These are phyloP conservation scores for Creolimax fragrantissima DNA, from an alignment of 78 protist species.

Conservation along the genomic window DNA sequence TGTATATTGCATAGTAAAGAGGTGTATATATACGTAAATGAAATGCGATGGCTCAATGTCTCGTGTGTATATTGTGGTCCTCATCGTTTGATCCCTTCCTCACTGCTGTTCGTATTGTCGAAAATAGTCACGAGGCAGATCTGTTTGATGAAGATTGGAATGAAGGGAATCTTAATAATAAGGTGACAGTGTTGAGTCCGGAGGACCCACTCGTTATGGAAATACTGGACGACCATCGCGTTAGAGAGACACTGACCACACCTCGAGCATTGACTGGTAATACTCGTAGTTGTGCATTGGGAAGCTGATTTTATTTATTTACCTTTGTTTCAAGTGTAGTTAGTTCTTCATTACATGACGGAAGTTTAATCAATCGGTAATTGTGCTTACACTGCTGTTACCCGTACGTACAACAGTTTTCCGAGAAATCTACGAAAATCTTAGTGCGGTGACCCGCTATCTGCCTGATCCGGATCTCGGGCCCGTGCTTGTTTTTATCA, in stretches of 20 bases:
- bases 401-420: too few relatives aligned
- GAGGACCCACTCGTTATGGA: not conserved
- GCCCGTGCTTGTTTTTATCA: not conserved
- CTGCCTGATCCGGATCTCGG: not conserved
- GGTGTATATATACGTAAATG: too few relatives aligned
- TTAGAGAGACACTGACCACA: not conserved
- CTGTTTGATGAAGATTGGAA: not conserved
- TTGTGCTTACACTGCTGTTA: too few relatives aligned
- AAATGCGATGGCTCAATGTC: too few relatives aligned
- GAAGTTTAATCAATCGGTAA: too few relatives aligned
- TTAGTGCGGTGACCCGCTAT: not conserved
- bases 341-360: too few relatives aligned
- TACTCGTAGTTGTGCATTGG: not conserved
- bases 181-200: not conserved
- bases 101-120: too few relatives aligned
- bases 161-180: not conserved
- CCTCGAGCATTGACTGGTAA: not conserved
- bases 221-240: not conserved
- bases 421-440: not conserved
- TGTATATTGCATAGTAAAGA: too few relatives aligned
- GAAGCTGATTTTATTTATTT: too few relatives aligned
- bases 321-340: too few relatives aligned
- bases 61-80: too few relatives aligned
- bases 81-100: too few relatives aligned
- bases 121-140: not conserved